These are phyloP conservation scores for Ophiorrhiza pumila DNA, from an alignment of 257 asterid genomes.

Conservation along the genomic window DNA sequence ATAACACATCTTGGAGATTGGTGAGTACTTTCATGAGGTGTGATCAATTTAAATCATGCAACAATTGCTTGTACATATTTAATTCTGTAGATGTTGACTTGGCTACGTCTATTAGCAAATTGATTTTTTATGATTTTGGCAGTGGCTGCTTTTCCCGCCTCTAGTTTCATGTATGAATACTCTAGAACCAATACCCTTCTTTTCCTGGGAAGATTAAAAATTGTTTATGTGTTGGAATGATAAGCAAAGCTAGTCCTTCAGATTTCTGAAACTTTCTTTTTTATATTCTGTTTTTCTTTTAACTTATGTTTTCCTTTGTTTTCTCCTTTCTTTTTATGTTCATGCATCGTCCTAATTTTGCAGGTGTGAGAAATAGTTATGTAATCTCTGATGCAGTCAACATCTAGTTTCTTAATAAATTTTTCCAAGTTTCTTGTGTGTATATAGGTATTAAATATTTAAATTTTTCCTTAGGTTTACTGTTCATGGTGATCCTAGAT, in stretches of 20 bases:
- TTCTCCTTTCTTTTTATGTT: not conserved
- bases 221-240: not conserved
- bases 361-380: not conserved
- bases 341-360: not conserved
- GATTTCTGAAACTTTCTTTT: not conserved
- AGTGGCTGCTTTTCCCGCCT: not conserved
- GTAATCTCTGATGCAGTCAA: not conserved
- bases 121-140: not conserved
- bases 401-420: not conserved
- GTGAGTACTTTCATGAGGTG: constrained; percentile 29
- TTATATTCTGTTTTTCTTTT: not conserved
- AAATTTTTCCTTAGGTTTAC: constrained; percentile 49
- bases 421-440: too few relatives aligned
- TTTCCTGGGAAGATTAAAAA: not conserved
- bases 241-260: not conserved
- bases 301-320: not conserved
- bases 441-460: not conserved
- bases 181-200: not conserved
- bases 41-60: not conserved
- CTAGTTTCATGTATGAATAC: not conserved
- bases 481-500: constrained; percentile 67
- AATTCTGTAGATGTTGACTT: not conserved
- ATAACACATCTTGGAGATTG: constrained; percentile 77
- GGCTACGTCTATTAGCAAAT: not conserved
- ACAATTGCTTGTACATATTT: not conserved